Conservation (phyloP, 2,329 filamentous ascomycete genomes). For the Stagonosporopsis cucurbitacearum region DNA sequence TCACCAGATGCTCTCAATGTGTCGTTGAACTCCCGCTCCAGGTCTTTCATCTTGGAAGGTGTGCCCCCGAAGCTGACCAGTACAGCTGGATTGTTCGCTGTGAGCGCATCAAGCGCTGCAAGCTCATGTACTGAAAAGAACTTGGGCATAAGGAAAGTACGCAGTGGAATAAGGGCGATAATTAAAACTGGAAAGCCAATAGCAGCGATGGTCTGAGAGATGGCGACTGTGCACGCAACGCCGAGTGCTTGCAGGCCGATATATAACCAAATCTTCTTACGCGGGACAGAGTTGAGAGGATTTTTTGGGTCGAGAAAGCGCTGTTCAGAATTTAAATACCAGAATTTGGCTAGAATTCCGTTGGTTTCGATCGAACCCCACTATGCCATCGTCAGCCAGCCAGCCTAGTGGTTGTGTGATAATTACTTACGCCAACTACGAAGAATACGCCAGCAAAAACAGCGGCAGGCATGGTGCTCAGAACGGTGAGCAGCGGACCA, state of each 20-base stretch:
- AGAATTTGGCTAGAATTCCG: constrained; percentile 57
- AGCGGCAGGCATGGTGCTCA: constrained; percentile 59
- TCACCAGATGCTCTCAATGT: constrained; percentile 25
- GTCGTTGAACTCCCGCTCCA: constrained; percentile 27
- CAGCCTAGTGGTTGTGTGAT: background rate
- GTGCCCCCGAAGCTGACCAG: constrained; percentile 60
- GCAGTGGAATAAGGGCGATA: constrained; percentile 60
- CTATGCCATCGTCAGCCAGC: constrained; percentile 23
- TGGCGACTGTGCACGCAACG: constrained; percentile 59
- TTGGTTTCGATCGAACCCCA: constrained; percentile 56
- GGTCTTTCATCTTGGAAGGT: constrained; percentile 44
- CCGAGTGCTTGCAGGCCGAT: constrained; percentile 57
- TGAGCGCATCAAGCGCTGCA: constrained; percentile 58
- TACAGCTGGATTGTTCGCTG: constrained; percentile 59
- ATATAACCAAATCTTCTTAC: constrained; percentile 56
- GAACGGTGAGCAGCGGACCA: constrained; percentile 57
- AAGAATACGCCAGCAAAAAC: constrained; percentile 63
- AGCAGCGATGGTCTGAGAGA: constrained; percentile 64
- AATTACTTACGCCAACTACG: constrained; percentile 55
- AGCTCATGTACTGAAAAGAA: constrained; percentile 59
- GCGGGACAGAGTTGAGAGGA: constrained; percentile 52
- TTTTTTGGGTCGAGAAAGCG: constrained; percentile 57
- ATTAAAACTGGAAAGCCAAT: constrained; percentile 65
- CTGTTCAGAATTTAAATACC: constrained; percentile 55
- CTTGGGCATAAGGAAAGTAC: constrained; percentile 57